Evolutionary conservation across 1,139 yeast species (phyloP).

Genomic region (Geotrichum europaeum): DNA sequence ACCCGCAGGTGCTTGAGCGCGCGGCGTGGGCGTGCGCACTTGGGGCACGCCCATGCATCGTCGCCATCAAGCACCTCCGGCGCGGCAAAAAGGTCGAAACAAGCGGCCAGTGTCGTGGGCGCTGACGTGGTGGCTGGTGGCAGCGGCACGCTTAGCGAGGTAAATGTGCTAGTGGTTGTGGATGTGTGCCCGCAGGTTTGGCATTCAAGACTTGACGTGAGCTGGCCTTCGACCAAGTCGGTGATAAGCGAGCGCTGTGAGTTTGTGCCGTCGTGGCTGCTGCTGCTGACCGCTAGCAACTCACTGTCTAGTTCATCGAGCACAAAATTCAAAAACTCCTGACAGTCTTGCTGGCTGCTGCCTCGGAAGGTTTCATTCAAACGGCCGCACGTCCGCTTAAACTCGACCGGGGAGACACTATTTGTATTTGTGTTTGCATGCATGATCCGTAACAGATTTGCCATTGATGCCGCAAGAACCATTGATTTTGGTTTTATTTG

Average conservation of each 20-base stretch:
- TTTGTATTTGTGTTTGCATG: background rate
- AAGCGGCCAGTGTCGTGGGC: conserved; percentile 48
- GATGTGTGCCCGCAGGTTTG: conserved; percentile 70
- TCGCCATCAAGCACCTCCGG: conserved; percentile 70
- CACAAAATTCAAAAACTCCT: conserved; percentile 78
- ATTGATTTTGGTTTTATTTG: background rate
- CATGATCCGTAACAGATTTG: background rate
- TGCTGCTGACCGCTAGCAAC: conserved; percentile 30
- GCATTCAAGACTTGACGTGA: conserved; percentile 72
- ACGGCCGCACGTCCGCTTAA: conserved; percentile 61
- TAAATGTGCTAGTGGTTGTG: conserved; percentile 78
- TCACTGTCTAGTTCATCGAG: conserved; percentile 88
- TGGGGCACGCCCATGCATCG: conserved; percentile 86
- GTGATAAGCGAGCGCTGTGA: conserved; percentile 44
- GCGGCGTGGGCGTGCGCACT: conserved; percentile 59
- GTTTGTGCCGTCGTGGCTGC: background rate
- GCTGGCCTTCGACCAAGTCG: conserved; percentile 77
- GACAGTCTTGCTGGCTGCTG: conserved; percentile 88
- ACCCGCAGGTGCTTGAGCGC: conserved; percentile 64
- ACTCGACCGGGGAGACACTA: conserved; percentile 49
- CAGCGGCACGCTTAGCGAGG: conserved; percentile 68
- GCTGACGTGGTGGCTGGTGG: conserved; percentile 37
- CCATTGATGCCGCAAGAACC: background rate
- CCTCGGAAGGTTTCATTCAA: conserved; percentile 63
- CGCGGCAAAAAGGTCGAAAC: conserved; percentile 64